Conservation (phyloP, 345 rosid genomes). For the Pseudoturritis turrita region DNA sequence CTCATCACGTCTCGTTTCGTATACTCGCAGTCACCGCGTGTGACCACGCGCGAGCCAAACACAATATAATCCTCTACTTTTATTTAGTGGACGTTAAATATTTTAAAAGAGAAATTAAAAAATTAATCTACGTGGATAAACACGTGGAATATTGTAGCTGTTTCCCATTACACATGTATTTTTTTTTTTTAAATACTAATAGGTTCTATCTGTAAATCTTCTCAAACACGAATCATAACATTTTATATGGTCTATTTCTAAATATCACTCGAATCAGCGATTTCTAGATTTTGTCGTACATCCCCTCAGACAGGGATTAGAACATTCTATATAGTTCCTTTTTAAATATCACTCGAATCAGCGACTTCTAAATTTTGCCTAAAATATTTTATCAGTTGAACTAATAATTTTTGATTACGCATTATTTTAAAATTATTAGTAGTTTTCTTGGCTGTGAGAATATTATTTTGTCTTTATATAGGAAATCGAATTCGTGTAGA, state of each 20-base stretch:
- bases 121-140: constrained; percentile 9
- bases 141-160: constrained; percentile 32
- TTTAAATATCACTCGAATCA: too few species aligned
- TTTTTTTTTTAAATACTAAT: too few species aligned
- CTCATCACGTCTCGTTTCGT: constrained; percentile 16
- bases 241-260: too few species aligned
- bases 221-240: too few species aligned
- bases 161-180: constrained; percentile 19
- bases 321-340: too few species aligned
- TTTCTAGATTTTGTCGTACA: too few species aligned
- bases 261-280: too few species aligned
- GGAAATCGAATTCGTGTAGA: constrained; percentile 29
- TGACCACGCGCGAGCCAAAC: not conserved
- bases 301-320: too few species aligned
- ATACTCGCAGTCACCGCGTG: not conserved
- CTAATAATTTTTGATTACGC: not conserved
- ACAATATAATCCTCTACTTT: not conserved
- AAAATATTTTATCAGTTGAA: too few species aligned
- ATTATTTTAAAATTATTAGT: too few species aligned
- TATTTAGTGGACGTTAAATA: constrained; percentile 9
- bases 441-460: constrained; percentile 1
- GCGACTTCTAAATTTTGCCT: too few species aligned
- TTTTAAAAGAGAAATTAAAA: not conserved
- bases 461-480: constrained; percentile 25
- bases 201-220: too few species aligned